A percentile compares a stretch with the other conserved stretches of the same genome.
These are phyloP conservation scores for Dioscorea dumetorum DNA, from an alignment of 106 monocot species.

Conservation along the genomic window DNA sequence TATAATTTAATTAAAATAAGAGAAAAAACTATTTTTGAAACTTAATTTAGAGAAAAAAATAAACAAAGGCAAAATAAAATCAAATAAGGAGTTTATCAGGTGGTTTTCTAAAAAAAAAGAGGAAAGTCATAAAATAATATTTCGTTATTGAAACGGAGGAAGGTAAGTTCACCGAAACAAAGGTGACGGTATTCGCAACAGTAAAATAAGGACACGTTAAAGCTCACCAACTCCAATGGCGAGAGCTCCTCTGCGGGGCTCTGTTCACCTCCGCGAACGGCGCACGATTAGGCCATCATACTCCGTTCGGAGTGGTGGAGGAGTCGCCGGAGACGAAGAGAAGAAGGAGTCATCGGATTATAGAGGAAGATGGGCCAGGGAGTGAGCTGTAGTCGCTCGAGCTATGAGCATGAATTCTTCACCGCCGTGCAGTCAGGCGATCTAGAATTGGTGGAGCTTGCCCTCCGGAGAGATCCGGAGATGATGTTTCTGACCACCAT, in stretches of 20 bases:
- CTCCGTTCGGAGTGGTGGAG: too few relatives aligned
- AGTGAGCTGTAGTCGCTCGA: constrained; percentile 50
- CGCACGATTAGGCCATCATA: not conserved
- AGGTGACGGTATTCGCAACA: not conserved
- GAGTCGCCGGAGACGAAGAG: not conserved
- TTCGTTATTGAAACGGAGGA: too few relatives aligned
- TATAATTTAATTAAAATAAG: too few relatives aligned
- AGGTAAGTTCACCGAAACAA: not conserved
- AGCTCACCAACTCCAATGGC: not conserved
- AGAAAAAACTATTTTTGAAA: too few relatives aligned
- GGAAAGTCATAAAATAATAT: too few relatives aligned
- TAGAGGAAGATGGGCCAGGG: constrained; percentile 57
- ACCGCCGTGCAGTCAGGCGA: constrained; percentile 57
- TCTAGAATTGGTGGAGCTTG: constrained; percentile 20
- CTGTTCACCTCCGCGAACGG: not conserved
- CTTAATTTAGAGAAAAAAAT: too few relatives aligned
- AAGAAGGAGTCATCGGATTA: not conserved
- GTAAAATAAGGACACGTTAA: not conserved
- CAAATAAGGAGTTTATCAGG: too few relatives aligned
- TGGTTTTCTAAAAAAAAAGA: too few relatives aligned
- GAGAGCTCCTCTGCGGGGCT: not conserved
- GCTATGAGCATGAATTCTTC: constrained; percentile 64
- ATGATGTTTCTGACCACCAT: constrained; percentile 38
- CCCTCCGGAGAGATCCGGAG: constrained; percentile 27
- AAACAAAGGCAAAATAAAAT: too few relatives aligned